These are phyloP conservation scores for Beauveria rudraprayagi DNA, from an alignment of 2,329 filamentous ascomycete genomes.

Conservation along the genomic window DNA sequence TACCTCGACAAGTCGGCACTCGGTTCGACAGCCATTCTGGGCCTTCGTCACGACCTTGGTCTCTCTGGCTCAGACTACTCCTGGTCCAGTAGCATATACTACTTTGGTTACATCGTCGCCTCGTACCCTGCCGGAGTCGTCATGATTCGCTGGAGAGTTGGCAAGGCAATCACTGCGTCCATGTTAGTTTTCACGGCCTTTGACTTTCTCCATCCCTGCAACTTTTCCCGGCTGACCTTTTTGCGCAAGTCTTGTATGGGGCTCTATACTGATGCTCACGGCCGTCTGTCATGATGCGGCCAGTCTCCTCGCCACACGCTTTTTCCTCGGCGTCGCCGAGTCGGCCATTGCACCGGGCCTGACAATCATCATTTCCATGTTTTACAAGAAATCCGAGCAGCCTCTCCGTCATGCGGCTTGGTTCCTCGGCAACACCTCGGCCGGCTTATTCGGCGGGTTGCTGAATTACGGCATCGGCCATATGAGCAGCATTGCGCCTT, in stretches of 20 bases:
- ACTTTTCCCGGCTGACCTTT: background rate
- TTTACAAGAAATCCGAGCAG: slow-evolving; percentile 21
- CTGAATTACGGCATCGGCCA: slow-evolving; percentile 19
- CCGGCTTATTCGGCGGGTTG: slow-evolving; percentile 17
- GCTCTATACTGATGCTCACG: slow-evolving; percentile 14
- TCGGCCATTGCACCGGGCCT: slow-evolving; percentile 13
- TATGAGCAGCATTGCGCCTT: slow-evolving; percentile 31
- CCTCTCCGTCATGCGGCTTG: slow-evolving; percentile 21
- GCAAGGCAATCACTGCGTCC: slow-evolving; percentile 19
- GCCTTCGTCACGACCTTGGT: slow-evolving; percentile 35
- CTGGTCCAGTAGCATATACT: slow-evolving; percentile 43
- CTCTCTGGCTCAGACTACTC: slow-evolving; percentile 43
- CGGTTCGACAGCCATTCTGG: slow-evolving; percentile 42
- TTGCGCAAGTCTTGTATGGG: slow-evolving; percentile 16
- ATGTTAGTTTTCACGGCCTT: slow-evolving; percentile 12
- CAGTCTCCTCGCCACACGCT: slow-evolving; percentile 16
- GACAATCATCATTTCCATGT: slow-evolving; percentile 14
- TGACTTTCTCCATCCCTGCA: background rate
- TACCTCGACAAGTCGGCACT: slow-evolving; percentile 53
- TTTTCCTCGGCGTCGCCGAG: slow-evolving; percentile 18
- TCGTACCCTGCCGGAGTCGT: slow-evolving; percentile 20
- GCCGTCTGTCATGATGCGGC: slow-evolving; percentile 15
- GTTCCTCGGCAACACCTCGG: slow-evolving; percentile 22
- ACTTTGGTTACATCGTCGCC: slow-evolving; percentile 39
- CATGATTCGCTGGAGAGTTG: slow-evolving; percentile 20